These are phyloP conservation scores for Chaetoceros muelleri DNA, from an alignment of 108 stramenopile species.

Conservation along the genomic window DNA sequence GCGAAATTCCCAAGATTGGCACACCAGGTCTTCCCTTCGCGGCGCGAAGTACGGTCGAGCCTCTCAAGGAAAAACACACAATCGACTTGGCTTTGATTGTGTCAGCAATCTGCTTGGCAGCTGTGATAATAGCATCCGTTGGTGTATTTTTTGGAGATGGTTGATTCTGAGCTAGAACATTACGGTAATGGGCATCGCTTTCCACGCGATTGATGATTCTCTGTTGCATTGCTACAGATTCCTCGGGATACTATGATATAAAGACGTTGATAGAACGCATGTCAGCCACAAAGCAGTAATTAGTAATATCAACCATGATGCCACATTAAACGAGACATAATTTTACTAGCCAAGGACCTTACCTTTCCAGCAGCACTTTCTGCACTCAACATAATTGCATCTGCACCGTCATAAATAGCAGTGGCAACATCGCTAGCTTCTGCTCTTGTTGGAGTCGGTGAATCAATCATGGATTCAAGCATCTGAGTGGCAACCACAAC, in stretches of 20 bases:
- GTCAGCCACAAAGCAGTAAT: background rate
- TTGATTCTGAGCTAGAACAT: constrained; percentile 31
- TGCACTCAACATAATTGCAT: constrained; percentile 93
- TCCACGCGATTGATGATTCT: constrained; percentile 91
- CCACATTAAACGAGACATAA: background rate
- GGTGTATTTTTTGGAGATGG: constrained; percentile 53
- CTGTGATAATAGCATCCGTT: constrained; percentile 86
- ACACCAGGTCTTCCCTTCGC: constrained; percentile 79
- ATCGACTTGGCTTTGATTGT: constrained; percentile 81
- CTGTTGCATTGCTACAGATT: constrained; percentile 90
- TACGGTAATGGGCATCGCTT: constrained; percentile 68
- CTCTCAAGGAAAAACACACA: constrained; percentile 81
- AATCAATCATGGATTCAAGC: constrained; percentile 85
- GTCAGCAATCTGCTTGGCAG: constrained; percentile 53
- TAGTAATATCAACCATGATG: background rate
- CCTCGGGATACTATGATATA: constrained; percentile 68
- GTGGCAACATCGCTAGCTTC: constrained; percentile 94
- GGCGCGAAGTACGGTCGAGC: constrained; percentile 76
- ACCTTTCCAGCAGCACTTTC: constrained; percentile 84
- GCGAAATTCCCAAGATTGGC: constrained; percentile 91
- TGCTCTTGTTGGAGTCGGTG: constrained; percentile 89
- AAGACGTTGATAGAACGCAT: constrained; percentile 7
- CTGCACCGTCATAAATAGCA: constrained; percentile 94
- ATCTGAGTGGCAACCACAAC: constrained; percentile 89
- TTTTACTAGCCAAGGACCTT: constrained; percentile 9